Conservation (phyloP, 1,284 basidiomycete genomes). For the Agroathelia rolfsii region DNA sequence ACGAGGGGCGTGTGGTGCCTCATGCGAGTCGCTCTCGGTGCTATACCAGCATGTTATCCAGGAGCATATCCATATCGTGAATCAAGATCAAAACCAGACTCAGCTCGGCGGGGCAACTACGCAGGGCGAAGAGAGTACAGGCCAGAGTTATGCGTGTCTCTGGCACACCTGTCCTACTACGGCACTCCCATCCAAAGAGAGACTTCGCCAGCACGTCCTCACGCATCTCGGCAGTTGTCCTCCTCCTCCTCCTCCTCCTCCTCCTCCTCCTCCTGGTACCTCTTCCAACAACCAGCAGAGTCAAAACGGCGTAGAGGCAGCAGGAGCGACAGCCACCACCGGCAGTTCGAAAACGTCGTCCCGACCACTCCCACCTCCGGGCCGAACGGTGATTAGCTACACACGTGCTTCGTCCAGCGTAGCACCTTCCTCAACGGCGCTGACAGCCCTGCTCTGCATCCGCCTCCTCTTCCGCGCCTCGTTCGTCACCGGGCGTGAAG, state of each 20-base stretch:
- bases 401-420: conserved; percentile 39
- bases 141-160: conserved; percentile 39
- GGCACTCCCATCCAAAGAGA: conserved; percentile 34
- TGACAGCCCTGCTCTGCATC: conserved; percentile 66
- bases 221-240: conserved; percentile 61
- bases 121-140: conserved; percentile 30
- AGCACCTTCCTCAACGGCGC: conserved; percentile 62
- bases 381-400: conserved; percentile 46
- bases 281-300: no score
- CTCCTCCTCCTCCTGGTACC: no score
- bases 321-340: conserved; percentile 59
- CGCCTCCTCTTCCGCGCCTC: conserved; percentile 67
- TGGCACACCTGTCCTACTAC: conserved; percentile 56
- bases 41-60: conserved; percentile 66
- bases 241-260: no score
- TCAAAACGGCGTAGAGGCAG: no score
- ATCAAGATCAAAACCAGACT: no score
- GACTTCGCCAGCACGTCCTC: conserved; percentile 54
- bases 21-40: conserved; percentile 41
- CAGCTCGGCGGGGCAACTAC: no score
- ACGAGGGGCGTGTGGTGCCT: conserved; percentile 39
- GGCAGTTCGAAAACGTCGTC: no score
- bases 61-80: conserved; percentile 48
- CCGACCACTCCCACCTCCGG: conserved; percentile 54
- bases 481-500: conserved; percentile 53